Base-by-base conservation (phyloP, 805 yeast genomes). In the Candida silvicultrix region DNA sequence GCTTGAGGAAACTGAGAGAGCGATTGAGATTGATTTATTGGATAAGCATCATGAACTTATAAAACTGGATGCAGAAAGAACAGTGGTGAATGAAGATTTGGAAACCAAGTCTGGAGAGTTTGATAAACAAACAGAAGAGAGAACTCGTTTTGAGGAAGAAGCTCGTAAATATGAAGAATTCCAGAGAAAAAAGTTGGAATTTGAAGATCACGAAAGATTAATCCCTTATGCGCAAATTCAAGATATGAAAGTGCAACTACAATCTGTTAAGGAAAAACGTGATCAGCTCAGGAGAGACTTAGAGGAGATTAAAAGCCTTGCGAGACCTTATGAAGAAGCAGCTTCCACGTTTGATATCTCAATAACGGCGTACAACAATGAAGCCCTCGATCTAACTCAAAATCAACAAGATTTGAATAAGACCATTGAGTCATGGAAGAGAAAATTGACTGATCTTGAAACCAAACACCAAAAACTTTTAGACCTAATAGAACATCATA, bases 1-100 rank as follows among this genome's bases (percentile, higher is more conserved):
- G 9, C 69, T 94, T 12, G 57, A 70, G 22, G 95, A 88, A 56
- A 87, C 96, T 1, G 88, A 89, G 57, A 68, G 92, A 48, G 89
- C 97, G 1, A 77, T 89, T 29, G 87, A 85, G 5, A 77, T 83
- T 3, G 71, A 75, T 35, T 65, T 90, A 52, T 60, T 80, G 4
- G 64, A 63, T 2, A 72, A 71, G 42, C 95, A 92, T 56, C 73
- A 77, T 34, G 55, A 66, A 25, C 69, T 92, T 41, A 80, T 76
- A 29, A 62, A 63, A 5, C 65, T 78, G 12, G 88, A 86, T 52
- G 60, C 53, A 58, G 43, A 59, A 51, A 61, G 75, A 68, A 44
- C 61, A 61, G 45, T 64, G 51, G 18, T 64, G 49, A 49, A 74
- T 62, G 58, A 68, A 58, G 59, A 73, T 57, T 46, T 66, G 46